A percentile compares a stretch with the other conserved stretches of the same genome.
Evolutionary conservation across 2,329 filamentous ascomycete genomes (phyloP).

Genomic region (Pseudogymnoascus sp.): DNA sequence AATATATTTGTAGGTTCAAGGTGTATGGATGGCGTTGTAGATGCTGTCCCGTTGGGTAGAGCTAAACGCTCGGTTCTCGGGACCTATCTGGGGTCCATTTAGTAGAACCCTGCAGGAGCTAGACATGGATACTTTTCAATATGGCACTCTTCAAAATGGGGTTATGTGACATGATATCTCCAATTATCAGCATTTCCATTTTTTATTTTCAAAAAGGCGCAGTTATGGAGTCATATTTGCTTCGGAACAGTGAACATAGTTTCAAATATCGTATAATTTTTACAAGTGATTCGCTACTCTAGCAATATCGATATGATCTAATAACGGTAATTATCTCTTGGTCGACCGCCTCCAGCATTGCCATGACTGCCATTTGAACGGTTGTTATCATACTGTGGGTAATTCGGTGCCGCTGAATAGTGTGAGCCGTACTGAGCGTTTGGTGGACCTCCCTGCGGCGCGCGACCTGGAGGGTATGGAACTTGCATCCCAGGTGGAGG

Average conservation of each 20-base stretch:
- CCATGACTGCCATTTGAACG: background rate
- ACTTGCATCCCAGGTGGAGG: slow-evolving; percentile 34
- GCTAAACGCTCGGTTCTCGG: slow-evolving; percentile 1
- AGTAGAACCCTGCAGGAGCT: slow-evolving; percentile 1
- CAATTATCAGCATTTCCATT: background rate
- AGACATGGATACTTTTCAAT: background rate
- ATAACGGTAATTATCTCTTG: slow-evolving; percentile 2
- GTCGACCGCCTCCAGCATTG: background rate
- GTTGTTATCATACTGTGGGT: slow-evolving; percentile 14
- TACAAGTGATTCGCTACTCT: slow-evolving; percentile 6
- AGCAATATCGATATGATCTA: background rate
- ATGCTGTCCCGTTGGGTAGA: background rate
- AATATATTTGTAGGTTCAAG: slow-evolving; percentile 8
- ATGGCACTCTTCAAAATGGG: background rate
- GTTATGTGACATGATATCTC: background rate
- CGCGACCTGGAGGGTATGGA: slow-evolving; percentile 12
- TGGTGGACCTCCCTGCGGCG: slow-evolving; percentile 14
- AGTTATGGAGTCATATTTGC: background rate
- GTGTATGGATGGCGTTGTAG: background rate
- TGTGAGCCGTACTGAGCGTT: background rate
- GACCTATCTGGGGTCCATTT: background rate
- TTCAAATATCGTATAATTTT: background rate
- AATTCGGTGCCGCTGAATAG: slow-evolving; percentile 18
- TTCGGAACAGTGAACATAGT: background rate
- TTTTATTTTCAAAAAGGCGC: background rate